Evolutionary conservation across 1,139 yeast genomes (phyloP).

Genomic region (Candida pseudoviswanathii): DNA sequence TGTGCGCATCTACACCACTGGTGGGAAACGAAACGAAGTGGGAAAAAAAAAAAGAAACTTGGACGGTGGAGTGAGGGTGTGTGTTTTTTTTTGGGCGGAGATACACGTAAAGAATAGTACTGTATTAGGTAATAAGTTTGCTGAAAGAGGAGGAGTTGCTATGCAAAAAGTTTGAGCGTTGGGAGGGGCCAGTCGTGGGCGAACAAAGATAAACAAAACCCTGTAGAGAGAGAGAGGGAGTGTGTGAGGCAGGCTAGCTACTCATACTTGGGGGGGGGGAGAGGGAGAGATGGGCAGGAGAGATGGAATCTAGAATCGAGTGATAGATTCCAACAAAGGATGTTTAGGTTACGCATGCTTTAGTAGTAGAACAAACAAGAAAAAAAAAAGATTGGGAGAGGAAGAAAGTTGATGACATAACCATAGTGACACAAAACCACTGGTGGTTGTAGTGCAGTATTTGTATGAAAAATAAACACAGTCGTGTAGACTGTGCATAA

Average conservation of each 20-base stretch:
- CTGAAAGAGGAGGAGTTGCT: too few relatives aligned
- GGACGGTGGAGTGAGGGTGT: not conserved
- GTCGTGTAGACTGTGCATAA: slow-evolving; percentile 1
- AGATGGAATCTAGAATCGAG: not conserved
- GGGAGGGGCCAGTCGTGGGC: not conserved
- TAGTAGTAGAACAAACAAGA: not conserved
- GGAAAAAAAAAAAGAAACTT: too few relatives aligned
- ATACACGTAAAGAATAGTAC: not conserved
- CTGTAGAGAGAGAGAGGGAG: not conserved
- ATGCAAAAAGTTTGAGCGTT: not conserved
- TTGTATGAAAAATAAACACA: not conserved
- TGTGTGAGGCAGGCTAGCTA: not conserved
- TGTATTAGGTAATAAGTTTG: not conserved
- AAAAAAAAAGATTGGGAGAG: not conserved
- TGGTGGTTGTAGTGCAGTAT: not conserved
- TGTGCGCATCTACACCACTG: too few relatives aligned
- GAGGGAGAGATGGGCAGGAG: not conserved
- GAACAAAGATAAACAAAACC: not conserved
- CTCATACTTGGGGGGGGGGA: too few relatives aligned
- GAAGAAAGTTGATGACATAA: not conserved
- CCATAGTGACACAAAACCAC: not conserved
- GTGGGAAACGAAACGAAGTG: not conserved
- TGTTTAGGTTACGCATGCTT: not conserved
- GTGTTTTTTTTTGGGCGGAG: not conserved
- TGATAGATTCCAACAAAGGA: not conserved